These are phyloP conservation scores for Suillus placidus DNA, from an alignment of 768 basidiomycete species.

Conservation along the genomic window DNA sequence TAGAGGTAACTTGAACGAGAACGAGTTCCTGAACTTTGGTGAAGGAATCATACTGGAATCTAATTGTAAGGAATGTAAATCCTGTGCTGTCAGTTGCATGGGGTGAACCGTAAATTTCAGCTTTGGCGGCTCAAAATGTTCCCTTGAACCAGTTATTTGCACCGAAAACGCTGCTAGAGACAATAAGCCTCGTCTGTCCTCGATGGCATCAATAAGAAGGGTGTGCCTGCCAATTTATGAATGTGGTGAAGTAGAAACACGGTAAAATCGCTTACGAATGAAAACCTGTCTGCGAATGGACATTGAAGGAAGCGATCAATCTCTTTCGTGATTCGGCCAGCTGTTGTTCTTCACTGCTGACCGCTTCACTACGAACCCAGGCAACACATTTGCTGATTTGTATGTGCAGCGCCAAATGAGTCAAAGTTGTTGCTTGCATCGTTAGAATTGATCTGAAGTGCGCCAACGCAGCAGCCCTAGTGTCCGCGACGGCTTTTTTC, in stretches of 20 bases:
- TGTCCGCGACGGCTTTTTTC: not conserved
- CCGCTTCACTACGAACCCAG: constrained; percentile 7
- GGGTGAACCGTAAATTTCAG: constrained; percentile 24
- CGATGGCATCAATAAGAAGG: constrained; percentile 5
- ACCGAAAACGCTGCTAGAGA: not conserved
- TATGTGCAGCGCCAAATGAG: constrained; percentile 12
- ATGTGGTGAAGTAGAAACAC: not conserved
- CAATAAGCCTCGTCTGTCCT: not conserved
- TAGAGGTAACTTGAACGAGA: constrained; percentile 23
- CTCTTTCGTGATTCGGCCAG: constrained; percentile 14
- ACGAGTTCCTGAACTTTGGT: constrained; percentile 20
- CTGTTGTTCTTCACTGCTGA: constrained; percentile 14
- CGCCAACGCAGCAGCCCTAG: not conserved
- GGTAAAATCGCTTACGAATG: constrained; percentile 12
- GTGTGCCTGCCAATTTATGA: constrained; percentile 12
- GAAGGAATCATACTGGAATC: constrained; percentile 26
- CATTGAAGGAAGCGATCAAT: constrained; percentile 25
- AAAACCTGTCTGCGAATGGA: constrained; percentile 5
- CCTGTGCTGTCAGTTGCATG: constrained; percentile 32
- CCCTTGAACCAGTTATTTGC: constrained; percentile 21
- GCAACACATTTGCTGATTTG: constrained; percentile 7
- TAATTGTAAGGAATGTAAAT: constrained; percentile 30
- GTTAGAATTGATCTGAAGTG: not conserved
- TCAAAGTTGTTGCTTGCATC: constrained; percentile 6
- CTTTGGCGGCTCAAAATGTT: constrained; percentile 22